A percentile compares a stretch with the other conserved stretches of the same genome.
Evolutionary conservation across 1,139 yeast genomes (phyloP).

Genomic region (Pneumocystis oryctolagi): DNA sequence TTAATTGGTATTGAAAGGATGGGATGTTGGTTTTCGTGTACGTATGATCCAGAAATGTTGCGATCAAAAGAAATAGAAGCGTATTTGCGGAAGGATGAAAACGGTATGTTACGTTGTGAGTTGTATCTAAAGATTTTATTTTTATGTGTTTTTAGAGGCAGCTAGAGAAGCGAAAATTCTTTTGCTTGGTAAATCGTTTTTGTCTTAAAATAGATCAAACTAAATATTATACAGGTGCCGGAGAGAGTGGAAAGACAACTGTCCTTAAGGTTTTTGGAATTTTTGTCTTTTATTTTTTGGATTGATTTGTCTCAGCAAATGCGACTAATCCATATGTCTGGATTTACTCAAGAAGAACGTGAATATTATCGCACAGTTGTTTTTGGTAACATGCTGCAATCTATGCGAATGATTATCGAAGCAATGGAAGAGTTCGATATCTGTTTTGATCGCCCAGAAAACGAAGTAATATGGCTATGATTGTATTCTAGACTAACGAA

Average conservation of each 20-base stretch:
- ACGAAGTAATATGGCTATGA: neutral
- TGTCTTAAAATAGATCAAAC: neutral
- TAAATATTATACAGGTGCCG: conserved; percentile 38
- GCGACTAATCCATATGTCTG: conserved; percentile 70
- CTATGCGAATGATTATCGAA: conserved; percentile 66
- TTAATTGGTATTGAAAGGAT: neutral
- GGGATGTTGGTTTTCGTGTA: neutral
- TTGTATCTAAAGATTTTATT: neutral
- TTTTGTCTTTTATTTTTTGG: neutral
- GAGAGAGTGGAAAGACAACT: conserved; percentile 91
- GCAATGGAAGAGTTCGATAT: conserved; percentile 15
- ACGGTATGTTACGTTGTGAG: neutral
- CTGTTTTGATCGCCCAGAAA: conserved; percentile 6
- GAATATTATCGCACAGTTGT: conserved; percentile 69
- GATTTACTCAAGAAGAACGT: conserved; percentile 67
- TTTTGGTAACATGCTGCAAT: conserved; percentile 82
- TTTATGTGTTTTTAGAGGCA: neutral
- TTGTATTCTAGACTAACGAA: neutral
- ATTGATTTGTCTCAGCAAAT: conserved; percentile 39
- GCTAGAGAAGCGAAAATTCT: neutral
- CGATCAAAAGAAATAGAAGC: neutral
- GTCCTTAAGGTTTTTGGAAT: conserved; percentile 36
- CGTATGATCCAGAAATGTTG: neutral
- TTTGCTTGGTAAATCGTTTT: neutral
- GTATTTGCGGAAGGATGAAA: neutral